phyloP scores from a whole-genome alignment of 345 rosid species.

The Abelmoschus esculentus region DNA sequence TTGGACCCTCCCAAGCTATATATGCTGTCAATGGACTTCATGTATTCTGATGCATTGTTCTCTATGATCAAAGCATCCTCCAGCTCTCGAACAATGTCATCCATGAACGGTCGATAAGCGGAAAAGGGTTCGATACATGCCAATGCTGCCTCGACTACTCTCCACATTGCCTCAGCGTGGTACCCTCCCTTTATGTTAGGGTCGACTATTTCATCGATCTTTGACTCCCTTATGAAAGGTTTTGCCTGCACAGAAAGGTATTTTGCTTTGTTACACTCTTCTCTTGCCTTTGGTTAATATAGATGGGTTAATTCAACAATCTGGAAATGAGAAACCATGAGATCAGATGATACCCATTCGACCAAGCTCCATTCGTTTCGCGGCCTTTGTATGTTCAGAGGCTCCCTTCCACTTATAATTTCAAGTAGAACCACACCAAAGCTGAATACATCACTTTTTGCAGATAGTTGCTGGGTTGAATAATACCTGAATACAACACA shows the following conservation, averaged over 20 bases:
- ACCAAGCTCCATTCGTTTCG: too few relatives aligned
- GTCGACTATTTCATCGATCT: conserved; percentile 66
- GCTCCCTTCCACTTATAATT: background rate
- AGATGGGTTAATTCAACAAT: too few relatives aligned
- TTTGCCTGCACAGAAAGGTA: conserved; percentile 40
- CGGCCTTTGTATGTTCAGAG: too few relatives aligned
- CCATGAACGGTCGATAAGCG: conserved; percentile 52
- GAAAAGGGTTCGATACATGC: conserved; percentile 60
- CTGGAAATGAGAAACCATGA: background rate
- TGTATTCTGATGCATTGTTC: conserved; percentile 71
- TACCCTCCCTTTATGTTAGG: conserved; percentile 55
- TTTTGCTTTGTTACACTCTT: background rate
- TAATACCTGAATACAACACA: conserved; percentile 39
- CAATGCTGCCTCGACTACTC: conserved; percentile 65
- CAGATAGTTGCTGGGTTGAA: conserved; percentile 58
- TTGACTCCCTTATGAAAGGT: conserved; percentile 49
- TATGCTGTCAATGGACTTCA: conserved; percentile 65
- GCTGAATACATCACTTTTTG: conserved; percentile 68
- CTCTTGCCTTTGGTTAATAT: background rate
- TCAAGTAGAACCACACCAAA: conserved; percentile 63
- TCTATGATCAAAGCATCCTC: conserved; percentile 70
- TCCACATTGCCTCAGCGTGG: conserved; percentile 77
- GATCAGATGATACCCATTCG: too few relatives aligned
- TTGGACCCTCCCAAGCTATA: conserved; percentile 45
- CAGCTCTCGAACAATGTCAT: conserved; percentile 52